These are phyloP conservation scores for Fusarium pseudograminearum DNA, from an alignment of 2,329 filamentous ascomycete species.

Conservation along the genomic window DNA sequence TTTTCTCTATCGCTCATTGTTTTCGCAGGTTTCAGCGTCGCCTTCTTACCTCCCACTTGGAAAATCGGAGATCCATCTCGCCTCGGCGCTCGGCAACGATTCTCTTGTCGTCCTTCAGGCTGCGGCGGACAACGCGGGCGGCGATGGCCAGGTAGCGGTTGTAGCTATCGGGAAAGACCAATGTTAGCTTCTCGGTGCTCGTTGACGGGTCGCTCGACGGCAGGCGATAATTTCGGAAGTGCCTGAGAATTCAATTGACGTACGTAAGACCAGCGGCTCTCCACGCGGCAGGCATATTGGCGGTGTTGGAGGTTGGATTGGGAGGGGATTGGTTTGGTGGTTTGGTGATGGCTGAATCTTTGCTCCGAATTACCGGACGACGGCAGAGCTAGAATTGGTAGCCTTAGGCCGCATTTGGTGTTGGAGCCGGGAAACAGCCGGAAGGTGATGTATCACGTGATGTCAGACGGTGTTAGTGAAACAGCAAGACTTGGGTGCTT, in stretches of 20 bases:
- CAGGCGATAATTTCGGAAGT: conserved; percentile 8
- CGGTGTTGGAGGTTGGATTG: conserved; percentile 55
- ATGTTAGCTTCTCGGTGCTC: conserved; percentile 53
- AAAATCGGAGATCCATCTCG: conserved; percentile 87
- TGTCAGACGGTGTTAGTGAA: not conserved
- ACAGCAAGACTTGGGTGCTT: not conserved
- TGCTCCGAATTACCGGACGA: conserved; percentile 50
- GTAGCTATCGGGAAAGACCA: conserved; percentile 74
- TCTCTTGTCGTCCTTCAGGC: conserved; percentile 95
- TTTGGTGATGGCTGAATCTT: conserved; percentile 54
- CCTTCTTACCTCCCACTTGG: conserved; percentile 88
- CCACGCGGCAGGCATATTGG: conserved; percentile 97
- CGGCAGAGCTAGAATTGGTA: conserved; percentile 40
- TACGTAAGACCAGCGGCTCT: conserved; percentile 98
- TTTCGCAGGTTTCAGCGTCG: conserved; percentile 10
- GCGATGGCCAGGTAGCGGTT: conserved; percentile 99
- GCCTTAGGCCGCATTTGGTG: conserved; percentile 50
- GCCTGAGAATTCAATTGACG: conserved; percentile 58
- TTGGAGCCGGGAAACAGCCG: conserved; percentile 35
- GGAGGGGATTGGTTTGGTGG: conserved; percentile 46
- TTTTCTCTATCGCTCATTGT: not conserved
- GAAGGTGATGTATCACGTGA: conserved; percentile 22
- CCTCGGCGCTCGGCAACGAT: conserved; percentile 88
- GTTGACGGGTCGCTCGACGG: conserved; percentile 28
- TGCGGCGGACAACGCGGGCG: conserved; percentile 93